phyloP scores from a whole-genome alignment of 352 stramenopile genomes.

The Pythium vanterpoolii region DNA sequence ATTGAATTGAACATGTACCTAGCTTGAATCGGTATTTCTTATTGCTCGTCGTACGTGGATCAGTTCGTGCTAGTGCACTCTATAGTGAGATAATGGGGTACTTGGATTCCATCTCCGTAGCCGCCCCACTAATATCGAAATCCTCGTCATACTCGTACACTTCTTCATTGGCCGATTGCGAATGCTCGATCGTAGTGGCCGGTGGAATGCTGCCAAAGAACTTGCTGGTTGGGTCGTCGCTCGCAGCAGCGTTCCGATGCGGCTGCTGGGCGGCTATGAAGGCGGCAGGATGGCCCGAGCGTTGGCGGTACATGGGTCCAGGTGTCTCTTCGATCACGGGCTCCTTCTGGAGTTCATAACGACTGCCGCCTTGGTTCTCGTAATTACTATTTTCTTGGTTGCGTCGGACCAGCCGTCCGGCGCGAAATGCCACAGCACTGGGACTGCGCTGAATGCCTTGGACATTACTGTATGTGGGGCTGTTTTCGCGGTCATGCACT shows the following conservation, averaged over 20 bases:
- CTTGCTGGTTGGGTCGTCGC: slow-evolving; percentile 7
- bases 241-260: slow-evolving; percentile 18
- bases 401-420: neutral
- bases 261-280: neutral
- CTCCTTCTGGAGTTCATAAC: neutral
- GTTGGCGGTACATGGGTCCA: neutral
- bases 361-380: no score
- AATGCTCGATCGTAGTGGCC: slow-evolving; percentile 8
- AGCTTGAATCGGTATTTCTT: neutral
- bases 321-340: slow-evolving; percentile 3
- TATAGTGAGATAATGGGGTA: slow-evolving; percentile 19
- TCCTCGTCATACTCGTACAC: slow-evolving; percentile 24
- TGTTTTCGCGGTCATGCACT: slow-evolving; percentile 2
- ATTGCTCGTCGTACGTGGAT: neutral
- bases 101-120: slow-evolving; percentile 15
- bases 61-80: neutral
- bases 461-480: slow-evolving; percentile 3
- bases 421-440: neutral
- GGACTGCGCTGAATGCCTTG: slow-evolving; percentile 2
- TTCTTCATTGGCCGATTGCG: slow-evolving; percentile 17
- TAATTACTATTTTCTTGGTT: neutral
- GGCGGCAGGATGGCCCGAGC: neutral
- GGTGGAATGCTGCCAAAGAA: slow-evolving; percentile 4
- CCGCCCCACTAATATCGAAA: neutral
- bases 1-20: no score